Conservation (phyloP, 2,329 filamentous ascomycete genomes). For the Madurella mycetomatis region DNA sequence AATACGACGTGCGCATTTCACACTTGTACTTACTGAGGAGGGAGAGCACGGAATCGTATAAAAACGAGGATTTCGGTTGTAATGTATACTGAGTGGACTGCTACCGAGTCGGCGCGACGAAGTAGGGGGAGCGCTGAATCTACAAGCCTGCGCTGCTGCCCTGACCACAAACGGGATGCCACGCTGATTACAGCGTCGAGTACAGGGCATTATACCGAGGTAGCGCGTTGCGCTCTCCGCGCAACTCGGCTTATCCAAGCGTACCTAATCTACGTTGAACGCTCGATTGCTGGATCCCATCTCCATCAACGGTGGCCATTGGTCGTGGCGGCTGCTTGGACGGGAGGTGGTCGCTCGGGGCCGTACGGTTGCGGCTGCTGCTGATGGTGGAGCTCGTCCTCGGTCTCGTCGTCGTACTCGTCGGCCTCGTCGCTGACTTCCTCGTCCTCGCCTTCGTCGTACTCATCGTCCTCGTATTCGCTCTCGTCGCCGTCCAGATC, state of each 20-base stretch:
- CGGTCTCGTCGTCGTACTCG: conserved; percentile 34
- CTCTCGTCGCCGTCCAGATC: conserved; percentile 60
- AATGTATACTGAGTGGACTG: too few relatives aligned
- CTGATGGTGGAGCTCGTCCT: conserved; percentile 34
- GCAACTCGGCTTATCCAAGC: neutral
- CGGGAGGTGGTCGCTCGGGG: conserved; percentile 43
- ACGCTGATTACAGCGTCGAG: neutral
- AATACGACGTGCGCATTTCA: too few relatives aligned
- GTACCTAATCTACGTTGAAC: neutral
- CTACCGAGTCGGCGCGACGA: neutral
- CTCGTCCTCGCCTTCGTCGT: conserved; percentile 52
- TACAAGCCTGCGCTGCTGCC: neutral
- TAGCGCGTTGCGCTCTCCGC: neutral
- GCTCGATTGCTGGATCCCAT: neutral
- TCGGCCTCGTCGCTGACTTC: conserved; percentile 34
- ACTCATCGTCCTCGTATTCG: conserved; percentile 56
- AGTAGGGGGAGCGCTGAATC: neutral
- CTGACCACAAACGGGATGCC: neutral
- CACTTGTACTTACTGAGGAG: too few relatives aligned
- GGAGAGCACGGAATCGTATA: too few relatives aligned
- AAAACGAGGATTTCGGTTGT: too few relatives aligned
- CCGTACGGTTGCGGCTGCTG: conserved; percentile 29
- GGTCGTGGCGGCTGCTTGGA: conserved; percentile 28
- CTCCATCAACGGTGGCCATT: conserved; percentile 35
- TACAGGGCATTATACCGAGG: neutral